phyloP scores from a whole-genome alignment of 257 asterid species.

The Plantago major region DNA sequence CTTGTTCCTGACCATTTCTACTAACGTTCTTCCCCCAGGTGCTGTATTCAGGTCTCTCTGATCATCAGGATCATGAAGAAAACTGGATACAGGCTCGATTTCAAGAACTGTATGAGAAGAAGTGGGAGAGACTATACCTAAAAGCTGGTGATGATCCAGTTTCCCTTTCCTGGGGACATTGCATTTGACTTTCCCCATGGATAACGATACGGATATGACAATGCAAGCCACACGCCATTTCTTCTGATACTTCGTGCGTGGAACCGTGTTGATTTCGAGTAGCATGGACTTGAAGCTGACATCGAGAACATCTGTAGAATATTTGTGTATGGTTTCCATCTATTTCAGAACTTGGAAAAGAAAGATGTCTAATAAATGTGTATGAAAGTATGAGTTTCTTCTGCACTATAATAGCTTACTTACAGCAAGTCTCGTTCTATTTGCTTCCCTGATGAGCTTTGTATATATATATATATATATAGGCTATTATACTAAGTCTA shows the following conservation, averaged over 20 bases:
- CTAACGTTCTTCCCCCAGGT: slow-evolving; percentile 15
- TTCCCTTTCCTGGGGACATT: slow-evolving; percentile 15
- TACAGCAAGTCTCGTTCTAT: too few species aligned
- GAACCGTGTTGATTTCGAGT: slow-evolving; percentile 24
- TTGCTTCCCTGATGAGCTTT: too few species aligned
- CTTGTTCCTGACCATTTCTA: slow-evolving; percentile 31
- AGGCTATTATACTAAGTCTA: too few species aligned
- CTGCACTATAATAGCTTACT: too few species aligned
- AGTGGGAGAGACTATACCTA: slow-evolving; percentile 2
- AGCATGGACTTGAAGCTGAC: slow-evolving; percentile 26
- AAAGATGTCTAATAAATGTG: background rate
- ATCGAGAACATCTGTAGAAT: slow-evolving; percentile 12
- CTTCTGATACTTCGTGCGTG: slow-evolving; percentile 32
- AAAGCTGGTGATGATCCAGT: background rate
- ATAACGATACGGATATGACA: slow-evolving; percentile 29
- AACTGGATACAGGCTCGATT: slow-evolving; percentile 17
- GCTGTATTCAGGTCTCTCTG: slow-evolving; percentile 5
- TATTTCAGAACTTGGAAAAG: background rate
- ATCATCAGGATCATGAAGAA: slow-evolving; percentile 6
- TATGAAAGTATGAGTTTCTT: background rate
- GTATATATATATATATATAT: too few species aligned
- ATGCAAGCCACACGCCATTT: slow-evolving; percentile 48
- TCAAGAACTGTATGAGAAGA: slow-evolving; percentile 27
- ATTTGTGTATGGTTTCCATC: slow-evolving; percentile 25
- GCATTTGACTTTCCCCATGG: slow-evolving; percentile 29